phyloP scores from a whole-genome alignment of 225 moss, liverwort and hornwort genomes.

The Marchantia polymorpha region DNA sequence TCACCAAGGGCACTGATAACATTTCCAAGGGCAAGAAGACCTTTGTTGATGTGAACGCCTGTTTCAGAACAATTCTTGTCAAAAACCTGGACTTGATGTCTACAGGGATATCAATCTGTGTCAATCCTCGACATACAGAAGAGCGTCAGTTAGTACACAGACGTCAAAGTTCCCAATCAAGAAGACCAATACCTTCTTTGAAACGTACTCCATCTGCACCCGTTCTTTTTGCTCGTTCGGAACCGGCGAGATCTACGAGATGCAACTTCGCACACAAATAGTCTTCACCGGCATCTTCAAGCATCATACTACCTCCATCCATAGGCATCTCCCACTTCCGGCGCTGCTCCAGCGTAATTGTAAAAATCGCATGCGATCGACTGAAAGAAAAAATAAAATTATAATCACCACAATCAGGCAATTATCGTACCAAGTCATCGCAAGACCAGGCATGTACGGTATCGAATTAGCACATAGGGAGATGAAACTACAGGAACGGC shows the following conservation, averaged over 20 bases:
- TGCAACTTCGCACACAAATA: conserved; percentile 92
- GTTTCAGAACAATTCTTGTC: conserved; percentile 6
- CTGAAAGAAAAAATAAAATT: conserved; percentile 34
- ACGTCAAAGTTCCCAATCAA: neutral
- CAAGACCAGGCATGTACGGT: too few relatives aligned
- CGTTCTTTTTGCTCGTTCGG: conserved; percentile 66
- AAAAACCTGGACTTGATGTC: neutral
- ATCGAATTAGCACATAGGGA: too few relatives aligned
- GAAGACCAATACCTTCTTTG: conserved; percentile 62
- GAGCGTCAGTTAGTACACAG: neutral
- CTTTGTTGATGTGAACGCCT: conserved; percentile 96
- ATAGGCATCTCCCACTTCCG: conserved; percentile 67
- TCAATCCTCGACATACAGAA: neutral
- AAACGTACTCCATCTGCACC: conserved; percentile 49
- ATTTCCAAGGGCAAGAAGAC: conserved; percentile 85
- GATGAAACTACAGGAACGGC: neutral
- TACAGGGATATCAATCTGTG: neutral
- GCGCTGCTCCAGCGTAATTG: conserved; percentile 88
- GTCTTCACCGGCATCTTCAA: conserved; percentile 82
- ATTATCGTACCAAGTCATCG: too few relatives aligned
- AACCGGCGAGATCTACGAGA: conserved; percentile 95
- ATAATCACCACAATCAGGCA: neutral
- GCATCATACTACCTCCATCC: conserved; percentile 31
- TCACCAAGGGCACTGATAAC: conserved; percentile 99
- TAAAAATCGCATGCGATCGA: conserved; percentile 97